Conservation (phyloP, 2,329 filamentous ascomycete species). For the Fusarium bulbicola region DNA sequence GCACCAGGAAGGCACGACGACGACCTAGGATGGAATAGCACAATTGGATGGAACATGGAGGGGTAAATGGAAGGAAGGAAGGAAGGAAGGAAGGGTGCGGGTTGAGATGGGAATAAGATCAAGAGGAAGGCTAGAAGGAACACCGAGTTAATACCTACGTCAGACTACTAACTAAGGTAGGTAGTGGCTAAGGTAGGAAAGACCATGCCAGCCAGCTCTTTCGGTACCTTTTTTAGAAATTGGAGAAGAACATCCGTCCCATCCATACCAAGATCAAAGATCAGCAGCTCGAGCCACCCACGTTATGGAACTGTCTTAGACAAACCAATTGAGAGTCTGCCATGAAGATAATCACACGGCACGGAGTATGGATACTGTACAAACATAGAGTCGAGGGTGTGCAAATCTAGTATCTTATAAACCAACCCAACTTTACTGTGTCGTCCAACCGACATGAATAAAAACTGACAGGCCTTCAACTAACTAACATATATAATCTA, state of each 20-base stretch:
- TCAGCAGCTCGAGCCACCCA: not conserved
- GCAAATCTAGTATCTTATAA: not conserved
- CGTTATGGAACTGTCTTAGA: not conserved
- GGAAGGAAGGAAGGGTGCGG: constrained; percentile 1
- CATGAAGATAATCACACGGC: not conserved
- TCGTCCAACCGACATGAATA: not conserved
- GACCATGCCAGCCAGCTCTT: not conserved
- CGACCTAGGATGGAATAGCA: not conserved
- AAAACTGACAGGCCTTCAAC: not conserved
- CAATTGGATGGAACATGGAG: constrained; percentile 13
- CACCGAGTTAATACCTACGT: not conserved
- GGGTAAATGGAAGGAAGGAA: constrained; percentile 21
- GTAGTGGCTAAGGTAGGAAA: not conserved
- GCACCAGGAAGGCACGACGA: not conserved
- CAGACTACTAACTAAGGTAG: not conserved
- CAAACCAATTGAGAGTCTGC: not conserved
- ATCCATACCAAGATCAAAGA: not conserved
- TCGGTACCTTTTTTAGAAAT: not conserved
- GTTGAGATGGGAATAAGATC: not conserved
- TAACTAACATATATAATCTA: not conserved
- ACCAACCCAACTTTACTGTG: not conserved
- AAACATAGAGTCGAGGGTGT: not conserved
- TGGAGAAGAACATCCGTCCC: not conserved
- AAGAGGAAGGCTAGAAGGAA: not conserved
- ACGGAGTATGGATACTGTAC: not conserved